Evolutionary conservation across 1,284 basidiomycete genomes (phyloP), one percentile per base, ranked within the genome.

Genomic region (Fomes fomentarius): DNA sequence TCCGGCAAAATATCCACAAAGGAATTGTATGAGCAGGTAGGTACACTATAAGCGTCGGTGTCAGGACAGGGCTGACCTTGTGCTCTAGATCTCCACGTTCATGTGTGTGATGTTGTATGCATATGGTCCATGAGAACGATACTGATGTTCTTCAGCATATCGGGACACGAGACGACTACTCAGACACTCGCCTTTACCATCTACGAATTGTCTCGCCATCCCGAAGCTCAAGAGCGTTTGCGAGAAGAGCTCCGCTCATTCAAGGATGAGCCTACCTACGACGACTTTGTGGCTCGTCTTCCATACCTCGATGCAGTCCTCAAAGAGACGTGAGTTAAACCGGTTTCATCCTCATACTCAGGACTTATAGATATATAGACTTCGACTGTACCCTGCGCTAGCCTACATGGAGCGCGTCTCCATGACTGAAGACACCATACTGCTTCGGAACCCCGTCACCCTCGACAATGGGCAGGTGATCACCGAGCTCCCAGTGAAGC

Each of bases 291-390:
- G 52, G 61, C 44, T 21, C 64, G 61, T 21, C 58, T 70, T 24
- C 67, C 66, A 1, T 67, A 65, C 49, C 58, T 72, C 9, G 69
- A 69, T 34, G 68, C 67, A 6, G 67, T 72, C 21, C 42, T 64
- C 44, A 68, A 67, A 42, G 48, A 57, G 46, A 48, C 40, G 55
- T 59, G 30, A 37, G 47, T 42, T 14, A 15, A 22, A 19, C 9
- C 15, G 15, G 21, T 7, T 22, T 2, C 2, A 19, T 31, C 0
- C 3, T 9, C 1, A 19, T 21, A 19, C 21, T n/a, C n/a, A 37
- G 35, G 4, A 37, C 15, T 37, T 3, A 37, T 17, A 17, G 14
- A 17, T 11, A 7, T 12, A 4, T 45, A 67, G 64, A 15, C 54
- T 69, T 22, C 59, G 67, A 8, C 15, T 65, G 33, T 60, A 63